Evolutionary conservation across 148 eudicot species (phyloP).

Genomic region (Drosera capensis): DNA sequence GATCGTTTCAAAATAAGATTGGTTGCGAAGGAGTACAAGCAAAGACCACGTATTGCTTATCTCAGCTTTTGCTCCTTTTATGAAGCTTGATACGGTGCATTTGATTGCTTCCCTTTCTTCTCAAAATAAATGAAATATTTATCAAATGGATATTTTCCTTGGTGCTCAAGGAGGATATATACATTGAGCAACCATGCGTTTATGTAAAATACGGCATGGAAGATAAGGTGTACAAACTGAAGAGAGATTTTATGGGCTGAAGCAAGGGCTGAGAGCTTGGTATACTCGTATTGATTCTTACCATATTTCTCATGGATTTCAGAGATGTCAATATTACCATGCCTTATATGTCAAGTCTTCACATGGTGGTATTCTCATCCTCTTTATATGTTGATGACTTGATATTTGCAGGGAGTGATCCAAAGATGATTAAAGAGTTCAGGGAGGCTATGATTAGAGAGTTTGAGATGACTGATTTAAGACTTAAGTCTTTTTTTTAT

Average conservation of each 20-base stretch:
- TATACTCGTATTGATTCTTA: slow-evolving; percentile 5
- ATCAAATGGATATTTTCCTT: slow-evolving; percentile 6
- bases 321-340: slow-evolving; percentile 7
- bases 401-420: slow-evolving; percentile 5
- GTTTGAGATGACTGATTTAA: slow-evolving; percentile 11
- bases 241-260: slow-evolving; percentile 8
- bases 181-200: slow-evolving; percentile 5
- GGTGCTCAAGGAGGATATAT: slow-evolving; percentile 3
- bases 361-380: slow-evolving; percentile 4
- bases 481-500: slow-evolving; percentile 8
- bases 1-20: no score
- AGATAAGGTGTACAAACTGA: slow-evolving; percentile 8
- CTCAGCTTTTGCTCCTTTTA: no score
- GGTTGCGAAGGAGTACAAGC: no score
- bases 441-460: slow-evolving; percentile 6
- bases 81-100: no score
- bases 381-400: slow-evolving; percentile 13
- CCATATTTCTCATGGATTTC: background rate
- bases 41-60: no score
- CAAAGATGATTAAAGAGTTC: slow-evolving; percentile 3
- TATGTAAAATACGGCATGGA: slow-evolving; percentile 4
- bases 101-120: no score
- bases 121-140: no score
- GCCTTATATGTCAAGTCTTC: slow-evolving; percentile 1
- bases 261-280: slow-evolving; percentile 13